A percentile compares a stretch with the other conserved stretches of the same genome.
These are phyloP conservation scores for Penicillium palitans DNA, from an alignment of 2,329 filamentous ascomycete genomes.

Conservation along the genomic window DNA sequence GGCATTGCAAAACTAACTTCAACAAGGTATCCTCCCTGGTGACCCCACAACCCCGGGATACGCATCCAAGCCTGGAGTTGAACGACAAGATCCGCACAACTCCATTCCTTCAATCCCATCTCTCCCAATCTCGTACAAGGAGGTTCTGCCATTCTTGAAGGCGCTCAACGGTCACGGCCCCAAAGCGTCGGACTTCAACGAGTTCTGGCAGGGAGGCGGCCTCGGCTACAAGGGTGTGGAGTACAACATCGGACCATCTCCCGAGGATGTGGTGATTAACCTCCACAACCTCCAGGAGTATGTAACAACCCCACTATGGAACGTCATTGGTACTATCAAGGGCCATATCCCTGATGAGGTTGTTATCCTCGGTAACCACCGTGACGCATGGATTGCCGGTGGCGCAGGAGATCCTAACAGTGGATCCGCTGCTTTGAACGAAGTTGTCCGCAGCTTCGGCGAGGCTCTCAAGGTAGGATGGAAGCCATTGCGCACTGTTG, in stretches of 20 bases:
- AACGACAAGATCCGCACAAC: constrained; percentile 68
- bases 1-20: not conserved
- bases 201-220: constrained; percentile 71
- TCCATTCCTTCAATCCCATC: constrained; percentile 84
- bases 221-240: constrained; percentile 76
- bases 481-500: constrained; percentile 85
- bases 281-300: constrained; percentile 79
- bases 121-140: constrained; percentile 82
- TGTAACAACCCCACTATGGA: constrained; percentile 78
- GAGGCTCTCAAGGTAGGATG: constrained; percentile 70
- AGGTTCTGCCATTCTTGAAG: constrained; percentile 83
- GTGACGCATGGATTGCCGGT: constrained; percentile 87
- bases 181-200: constrained; percentile 69
- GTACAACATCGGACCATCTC: constrained; percentile 83
- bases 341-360: constrained; percentile 83
- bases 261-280: constrained; percentile 69
- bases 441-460: constrained; percentile 74
- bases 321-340: constrained; percentile 90
- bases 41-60: constrained; percentile 94
- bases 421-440: constrained; percentile 75
- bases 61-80: constrained; percentile 84
- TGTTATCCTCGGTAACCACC: constrained; percentile 85
- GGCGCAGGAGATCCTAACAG: constrained; percentile 81
- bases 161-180: constrained; percentile 88
- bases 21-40: constrained; percentile 57